Percentiles rank a stretch among this genome's conserved stretches.
These are phyloP conservation scores for Capronia epimyces DNA, from an alignment of 2,329 filamentous ascomycete genomes.

Conservation along the genomic window DNA sequence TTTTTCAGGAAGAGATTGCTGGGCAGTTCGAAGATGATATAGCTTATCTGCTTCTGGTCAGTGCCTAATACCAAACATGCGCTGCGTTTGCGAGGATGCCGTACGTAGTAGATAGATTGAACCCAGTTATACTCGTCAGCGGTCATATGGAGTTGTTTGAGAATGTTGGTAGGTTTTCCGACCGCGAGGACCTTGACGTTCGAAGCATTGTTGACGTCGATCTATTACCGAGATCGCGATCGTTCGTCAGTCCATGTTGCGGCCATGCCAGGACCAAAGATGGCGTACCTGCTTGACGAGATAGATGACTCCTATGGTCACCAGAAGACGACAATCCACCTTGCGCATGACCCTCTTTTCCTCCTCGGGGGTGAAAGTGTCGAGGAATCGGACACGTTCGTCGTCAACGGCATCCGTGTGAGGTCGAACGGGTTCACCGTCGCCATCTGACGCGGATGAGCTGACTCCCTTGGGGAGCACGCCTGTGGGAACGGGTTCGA, in stretches of 20 bases:
- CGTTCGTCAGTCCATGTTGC: neutral
- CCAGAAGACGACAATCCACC: neutral
- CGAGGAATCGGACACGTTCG: constrained; percentile 1
- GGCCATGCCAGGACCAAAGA: neutral
- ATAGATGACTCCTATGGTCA: constrained; percentile 1
- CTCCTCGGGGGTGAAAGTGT: constrained; percentile 1
- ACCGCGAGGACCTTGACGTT: constrained; percentile 37
- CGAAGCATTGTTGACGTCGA: constrained; percentile 19
- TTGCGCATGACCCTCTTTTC: neutral
- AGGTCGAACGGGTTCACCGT: neutral
- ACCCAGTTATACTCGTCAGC: constrained; percentile 40
- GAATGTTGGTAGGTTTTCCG: constrained; percentile 35
- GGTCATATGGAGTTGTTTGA: constrained; percentile 39
- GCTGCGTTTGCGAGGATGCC: too few species aligned
- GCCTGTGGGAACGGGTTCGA: neutral
- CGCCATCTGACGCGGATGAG: too few species aligned
- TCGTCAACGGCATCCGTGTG: constrained; percentile 1
- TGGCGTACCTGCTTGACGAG: neutral
- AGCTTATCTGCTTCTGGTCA: too few species aligned
- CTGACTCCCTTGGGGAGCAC: too few species aligned
- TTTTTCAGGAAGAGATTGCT: constrained; percentile 37
- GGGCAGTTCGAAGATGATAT: constrained; percentile 35
- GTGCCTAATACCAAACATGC: too few species aligned
- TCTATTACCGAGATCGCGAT: neutral
- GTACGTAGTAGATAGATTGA: constrained; percentile 38